Percentiles rank a stretch among this genome's conserved stretches.
Conservation (phyloP, 768 basidiomycete species). For the Boletellus ananas region DNA sequence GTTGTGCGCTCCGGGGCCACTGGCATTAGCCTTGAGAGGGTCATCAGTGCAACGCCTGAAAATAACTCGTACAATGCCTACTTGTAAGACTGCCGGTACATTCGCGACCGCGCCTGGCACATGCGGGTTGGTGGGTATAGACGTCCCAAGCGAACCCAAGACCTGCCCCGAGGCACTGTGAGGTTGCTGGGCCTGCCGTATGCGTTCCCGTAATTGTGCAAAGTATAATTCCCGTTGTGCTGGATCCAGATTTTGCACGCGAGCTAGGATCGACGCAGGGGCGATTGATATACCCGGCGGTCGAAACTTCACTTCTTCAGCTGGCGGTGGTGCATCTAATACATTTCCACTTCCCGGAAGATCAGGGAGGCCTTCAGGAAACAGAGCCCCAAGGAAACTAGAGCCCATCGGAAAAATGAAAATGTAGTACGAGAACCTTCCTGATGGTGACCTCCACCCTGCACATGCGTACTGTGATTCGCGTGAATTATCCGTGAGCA, state of each 20-base stretch:
- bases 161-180: slow-evolving; percentile 10
- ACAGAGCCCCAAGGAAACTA: slow-evolving; percentile 45
- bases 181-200: slow-evolving; percentile 21
- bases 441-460: slow-evolving; percentile 46
- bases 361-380: slow-evolving; percentile 50
- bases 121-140: slow-evolving; percentile 7
- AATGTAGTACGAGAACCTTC: slow-evolving; percentile 41
- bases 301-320: slow-evolving; percentile 8
- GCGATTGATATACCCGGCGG: background rate
- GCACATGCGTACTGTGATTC: slow-evolving; percentile 44
- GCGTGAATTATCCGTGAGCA: slow-evolving; percentile 1
- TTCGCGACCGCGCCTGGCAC: background rate
- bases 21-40: slow-evolving; percentile 11
- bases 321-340: slow-evolving; percentile 5
- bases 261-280: slow-evolving; percentile 13
- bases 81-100: slow-evolving; percentile 16
- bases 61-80: slow-evolving; percentile 3
- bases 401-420: slow-evolving; percentile 42
- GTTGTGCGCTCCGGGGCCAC: slow-evolving; percentile 23
- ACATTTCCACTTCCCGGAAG: slow-evolving; percentile 25
- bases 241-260: slow-evolving; percentile 23
- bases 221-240: slow-evolving; percentile 21
- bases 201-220: slow-evolving; percentile 16
- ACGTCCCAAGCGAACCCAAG: slow-evolving; percentile 14
- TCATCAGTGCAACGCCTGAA: background rate